Conservation (phyloP, 2,329 filamentous ascomycete species). For the Didymella segeticola region DNA sequence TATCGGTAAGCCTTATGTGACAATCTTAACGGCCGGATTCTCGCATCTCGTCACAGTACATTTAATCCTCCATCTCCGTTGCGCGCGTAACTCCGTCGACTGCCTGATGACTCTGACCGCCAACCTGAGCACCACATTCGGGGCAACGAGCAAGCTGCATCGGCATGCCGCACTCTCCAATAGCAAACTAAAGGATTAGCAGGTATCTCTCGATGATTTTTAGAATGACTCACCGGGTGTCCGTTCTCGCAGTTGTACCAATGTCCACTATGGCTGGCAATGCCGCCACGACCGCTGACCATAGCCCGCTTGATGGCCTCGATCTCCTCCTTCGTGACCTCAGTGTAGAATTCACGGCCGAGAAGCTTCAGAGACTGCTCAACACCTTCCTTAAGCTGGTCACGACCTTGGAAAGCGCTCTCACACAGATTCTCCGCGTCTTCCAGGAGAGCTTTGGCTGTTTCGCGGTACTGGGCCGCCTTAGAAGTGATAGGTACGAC, state of each 20-base stretch:
- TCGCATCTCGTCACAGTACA: background rate
- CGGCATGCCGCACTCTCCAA: constrained; percentile 71
- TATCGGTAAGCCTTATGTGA: too few relatives aligned
- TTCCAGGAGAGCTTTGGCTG: constrained; percentile 35
- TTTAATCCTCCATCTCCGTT: constrained; percentile 54
- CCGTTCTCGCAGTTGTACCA: constrained; percentile 67
- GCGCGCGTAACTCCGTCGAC: constrained; percentile 61
- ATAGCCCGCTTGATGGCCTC: constrained; percentile 57
- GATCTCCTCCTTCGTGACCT: constrained; percentile 53
- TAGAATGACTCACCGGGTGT: constrained; percentile 53
- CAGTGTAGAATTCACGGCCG: constrained; percentile 47
- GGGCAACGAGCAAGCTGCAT: constrained; percentile 68
- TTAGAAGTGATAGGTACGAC: constrained; percentile 16
- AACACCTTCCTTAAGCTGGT: constrained; percentile 34
- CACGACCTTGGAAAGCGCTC: constrained; percentile 36
- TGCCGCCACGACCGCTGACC: constrained; percentile 51
- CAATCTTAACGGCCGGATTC: background rate
- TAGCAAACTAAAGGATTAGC: constrained; percentile 54
- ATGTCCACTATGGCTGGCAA: constrained; percentile 58
- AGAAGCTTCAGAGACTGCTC: constrained; percentile 39
- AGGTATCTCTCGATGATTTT: background rate
- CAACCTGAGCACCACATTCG: constrained; percentile 63
- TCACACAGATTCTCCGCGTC: constrained; percentile 44
- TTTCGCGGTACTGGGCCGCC: constrained; percentile 20
- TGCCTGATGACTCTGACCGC: constrained; percentile 60